Conservation (phyloP, 768 basidiomycete genomes). For the Termitomyces titanicus region DNA sequence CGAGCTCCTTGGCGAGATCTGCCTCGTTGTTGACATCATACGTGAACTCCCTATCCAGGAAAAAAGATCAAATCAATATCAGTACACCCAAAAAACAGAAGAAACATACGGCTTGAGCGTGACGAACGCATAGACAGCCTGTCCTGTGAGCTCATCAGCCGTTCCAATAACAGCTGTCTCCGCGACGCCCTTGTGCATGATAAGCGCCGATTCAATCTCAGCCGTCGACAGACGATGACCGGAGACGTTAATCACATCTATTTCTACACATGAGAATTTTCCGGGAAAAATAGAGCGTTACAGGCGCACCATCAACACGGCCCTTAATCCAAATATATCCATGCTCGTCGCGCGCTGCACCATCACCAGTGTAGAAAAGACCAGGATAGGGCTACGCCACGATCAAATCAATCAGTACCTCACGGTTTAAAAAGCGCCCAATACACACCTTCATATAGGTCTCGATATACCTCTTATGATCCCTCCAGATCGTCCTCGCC, state of each 20-base stretch:
- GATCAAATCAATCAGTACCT: background rate
- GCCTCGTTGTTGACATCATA: conserved; percentile 70
- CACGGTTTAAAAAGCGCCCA: background rate
- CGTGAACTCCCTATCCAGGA: conserved; percentile 65
- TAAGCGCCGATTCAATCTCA: conserved; percentile 96
- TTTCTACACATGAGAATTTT: background rate
- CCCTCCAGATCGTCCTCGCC: conserved; percentile 87
- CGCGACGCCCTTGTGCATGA: conserved; percentile 91
- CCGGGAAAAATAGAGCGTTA: background rate
- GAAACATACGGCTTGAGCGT: conserved; percentile 86
- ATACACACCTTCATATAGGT: conserved; percentile 42
- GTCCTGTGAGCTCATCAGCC: conserved; percentile 85
- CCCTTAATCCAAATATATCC: conserved; percentile 99
- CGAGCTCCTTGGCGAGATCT: conserved; percentile 78
- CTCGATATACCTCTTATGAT: conserved; percentile 79
- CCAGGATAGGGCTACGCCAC: conserved; percentile 71
- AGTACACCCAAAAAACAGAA: background rate
- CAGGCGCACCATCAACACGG: conserved; percentile 75
- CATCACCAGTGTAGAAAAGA: conserved; percentile 96
- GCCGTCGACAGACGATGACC: conserved; percentile 96
- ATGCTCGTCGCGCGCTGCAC: conserved; percentile 88
- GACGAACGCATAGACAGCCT: conserved; percentile 93
- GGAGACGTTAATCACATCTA: conserved; percentile 97
- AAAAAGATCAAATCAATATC: background rate
- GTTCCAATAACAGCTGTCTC: conserved; percentile 94